Evolutionary conservation across 208 protist genomes (phyloP), one percentile per base, ranked within the genome.

Genomic region (Phytomonas serpens): DNA sequence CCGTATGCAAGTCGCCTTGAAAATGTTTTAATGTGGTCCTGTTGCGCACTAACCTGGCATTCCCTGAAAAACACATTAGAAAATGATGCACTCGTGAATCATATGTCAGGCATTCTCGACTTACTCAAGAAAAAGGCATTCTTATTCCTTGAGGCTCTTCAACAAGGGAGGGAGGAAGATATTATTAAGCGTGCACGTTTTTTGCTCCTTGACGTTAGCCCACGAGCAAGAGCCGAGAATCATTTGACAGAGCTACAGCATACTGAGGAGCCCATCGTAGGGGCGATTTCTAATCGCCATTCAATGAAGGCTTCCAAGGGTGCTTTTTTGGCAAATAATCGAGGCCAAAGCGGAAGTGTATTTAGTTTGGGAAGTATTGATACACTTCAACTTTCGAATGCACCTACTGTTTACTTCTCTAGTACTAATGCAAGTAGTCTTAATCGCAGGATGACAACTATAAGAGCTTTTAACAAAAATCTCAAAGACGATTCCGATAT

Each of bases 101-200:
- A 81, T 4, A 76, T 72, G 63, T 78, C 68, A 38, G 52, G 73
- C 0, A 81, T 80, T 7, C 68, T 94, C 40, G 82, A 90, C 30
- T 82, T 79, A 65, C 71, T 95, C 6, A 85, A 87, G 69, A 79
- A 79, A 57, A 93, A 89, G 71, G 72, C 77, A 0, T 89, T 90
- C 73, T 71, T 95, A n/a, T 78, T 97, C 23, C 75, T 94, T 47
- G 92, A 97, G 71, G 85, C 83, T 13, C 66, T 88, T 29, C 92
- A 97, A 77, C 88, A 95, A 57, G 85, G 80, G 0, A 77, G 79
- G 13, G 78, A 84, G 37, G 76, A 73, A n/a, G 76, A 63, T 27
- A 90, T 97, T 64, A 40, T 97, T 3, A 75, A 76, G 23, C 84
- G 88, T 9, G 84, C 83, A 31, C 68, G 69, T n/a, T 95, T 95